These are phyloP conservation scores for Kodamaea laetipori DNA, from an alignment of 805 yeast species.

Conservation along the genomic window DNA sequence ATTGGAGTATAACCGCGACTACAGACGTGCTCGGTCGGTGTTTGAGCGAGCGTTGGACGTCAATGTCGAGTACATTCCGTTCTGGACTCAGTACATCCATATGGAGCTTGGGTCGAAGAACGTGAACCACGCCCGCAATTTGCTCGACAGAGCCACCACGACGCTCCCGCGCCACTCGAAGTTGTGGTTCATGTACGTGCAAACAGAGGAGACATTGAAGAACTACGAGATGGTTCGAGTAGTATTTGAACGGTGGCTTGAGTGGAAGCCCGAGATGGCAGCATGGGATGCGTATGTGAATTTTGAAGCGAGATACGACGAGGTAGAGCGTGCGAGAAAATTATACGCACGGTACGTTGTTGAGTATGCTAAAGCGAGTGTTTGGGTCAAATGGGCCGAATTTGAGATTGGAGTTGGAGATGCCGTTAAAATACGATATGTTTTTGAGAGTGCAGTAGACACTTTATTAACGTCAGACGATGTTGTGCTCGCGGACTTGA, in stretches of 20 bases:
- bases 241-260: slow-evolving; percentile 78
- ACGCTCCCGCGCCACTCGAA: slow-evolving; percentile 79
- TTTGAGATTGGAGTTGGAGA: slow-evolving; percentile 54
- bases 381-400: slow-evolving; percentile 76
- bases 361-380: slow-evolving; percentile 49
- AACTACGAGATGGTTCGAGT: slow-evolving; percentile 61
- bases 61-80: slow-evolving; percentile 70
- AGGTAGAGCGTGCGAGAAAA: slow-evolving; percentile 54
- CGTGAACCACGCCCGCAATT: slow-evolving; percentile 84
- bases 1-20: slow-evolving; percentile 69
- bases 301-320: slow-evolving; percentile 70
- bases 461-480: slow-evolving; percentile 31
- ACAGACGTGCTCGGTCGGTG: slow-evolving; percentile 77
- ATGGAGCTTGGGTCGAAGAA: slow-evolving; percentile 70
- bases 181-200: slow-evolving; percentile 81
- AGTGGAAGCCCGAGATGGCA: slow-evolving; percentile 65
- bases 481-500: slow-evolving; percentile 32
- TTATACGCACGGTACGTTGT: slow-evolving; percentile 54
- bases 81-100: slow-evolving; percentile 86
- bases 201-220: slow-evolving; percentile 77
- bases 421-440: slow-evolving; percentile 57
- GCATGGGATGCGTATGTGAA: slow-evolving; percentile 78
- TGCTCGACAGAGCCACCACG: slow-evolving; percentile 75
- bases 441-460: slow-evolving; percentile 70
- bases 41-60: slow-evolving; percentile 86